Conservation (phyloP, 1,284 basidiomycete genomes). For the Sanghuangporus weigelae region DNA sequence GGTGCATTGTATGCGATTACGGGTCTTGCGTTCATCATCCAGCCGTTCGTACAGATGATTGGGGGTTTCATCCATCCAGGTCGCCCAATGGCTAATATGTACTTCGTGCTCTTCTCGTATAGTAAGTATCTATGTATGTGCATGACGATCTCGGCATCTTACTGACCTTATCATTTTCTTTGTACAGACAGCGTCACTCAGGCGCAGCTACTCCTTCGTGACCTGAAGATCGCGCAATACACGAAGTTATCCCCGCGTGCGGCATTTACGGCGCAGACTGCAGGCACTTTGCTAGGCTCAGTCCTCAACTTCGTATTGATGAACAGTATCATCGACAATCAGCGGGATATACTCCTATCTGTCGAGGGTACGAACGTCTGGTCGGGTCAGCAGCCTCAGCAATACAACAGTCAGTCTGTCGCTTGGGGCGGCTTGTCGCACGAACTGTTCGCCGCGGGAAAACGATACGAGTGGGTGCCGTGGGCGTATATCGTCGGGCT, state of each 20-base stretch:
- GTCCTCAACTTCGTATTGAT: slow-evolving; percentile 23
- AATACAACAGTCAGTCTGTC: slow-evolving; percentile 25
- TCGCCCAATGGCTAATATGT: slow-evolving; percentile 25
- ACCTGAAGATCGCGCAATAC: slow-evolving; percentile 35
- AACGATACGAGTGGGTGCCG: slow-evolving; percentile 21
- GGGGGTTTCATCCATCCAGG: slow-evolving; percentile 25
- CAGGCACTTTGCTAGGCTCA: slow-evolving; percentile 15
- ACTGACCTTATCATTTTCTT: not conserved
- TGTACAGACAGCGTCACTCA: slow-evolving; percentile 33
- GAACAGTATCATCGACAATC: slow-evolving; percentile 23
- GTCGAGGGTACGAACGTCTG: slow-evolving; percentile 25
- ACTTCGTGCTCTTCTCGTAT: slow-evolving; percentile 12
- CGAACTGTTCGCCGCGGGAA: slow-evolving; percentile 20
- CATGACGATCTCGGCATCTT: slow-evolving; percentile 1
- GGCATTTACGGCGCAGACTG: slow-evolving; percentile 26
- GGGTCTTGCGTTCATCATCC: slow-evolving; percentile 20
- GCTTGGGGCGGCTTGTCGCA: slow-evolving; percentile 26
- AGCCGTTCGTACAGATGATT: slow-evolving; percentile 26
- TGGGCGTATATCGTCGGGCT: slow-evolving; percentile 23
- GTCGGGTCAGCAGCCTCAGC: slow-evolving; percentile 26
- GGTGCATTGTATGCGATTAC: slow-evolving; percentile 34
- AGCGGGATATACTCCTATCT: slow-evolving; percentile 23
- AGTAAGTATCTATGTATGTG: slow-evolving; percentile 16
- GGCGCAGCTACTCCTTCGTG: slow-evolving; percentile 41
- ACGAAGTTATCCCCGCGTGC: slow-evolving; percentile 23